Percentiles rank a stretch among this genome's conserved stretches.
Conservation (phyloP, 2,329 filamentous ascomycete genomes). For the Uncinocarpus reesii region DNA sequence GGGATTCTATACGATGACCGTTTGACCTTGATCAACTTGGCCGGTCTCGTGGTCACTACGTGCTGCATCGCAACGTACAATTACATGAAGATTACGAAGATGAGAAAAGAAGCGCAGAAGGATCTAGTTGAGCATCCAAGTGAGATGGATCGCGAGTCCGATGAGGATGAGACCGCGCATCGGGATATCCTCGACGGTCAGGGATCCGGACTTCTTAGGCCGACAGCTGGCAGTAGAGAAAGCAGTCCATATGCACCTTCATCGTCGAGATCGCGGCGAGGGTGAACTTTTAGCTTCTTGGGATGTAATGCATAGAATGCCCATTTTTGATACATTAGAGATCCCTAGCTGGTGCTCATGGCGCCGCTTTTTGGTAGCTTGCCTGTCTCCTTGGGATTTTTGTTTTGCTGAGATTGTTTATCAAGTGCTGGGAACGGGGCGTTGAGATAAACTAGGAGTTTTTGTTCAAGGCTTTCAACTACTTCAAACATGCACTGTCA, state of each 20-base stretch:
- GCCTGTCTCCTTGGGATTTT: no score
- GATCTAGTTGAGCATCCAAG: constrained; percentile 25
- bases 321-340: no score
- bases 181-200: background rate
- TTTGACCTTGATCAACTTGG: constrained; percentile 76
- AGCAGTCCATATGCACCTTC: background rate
- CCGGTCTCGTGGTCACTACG: constrained; percentile 80
- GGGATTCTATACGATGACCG: constrained; percentile 80
- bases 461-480: background rate
- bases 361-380: no score
- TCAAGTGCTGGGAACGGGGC: background rate
- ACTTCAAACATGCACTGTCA: no score
- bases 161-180: constrained; percentile 11
- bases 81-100: constrained; percentile 82
- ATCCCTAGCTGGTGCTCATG: no score
- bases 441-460: background rate
- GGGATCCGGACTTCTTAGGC: background rate
- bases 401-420: no score
- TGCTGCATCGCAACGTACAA: constrained; percentile 82
- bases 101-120: constrained; percentile 63
- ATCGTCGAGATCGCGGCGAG: constrained; percentile 2
- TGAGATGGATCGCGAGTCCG: constrained; percentile 13
- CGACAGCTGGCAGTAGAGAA: background rate
- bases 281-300: background rate
- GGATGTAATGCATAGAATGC: background rate